Base-by-base conservation (phyloP, 1,284 basidiomycete species). In the Anthracocystis walkeri region DNA sequence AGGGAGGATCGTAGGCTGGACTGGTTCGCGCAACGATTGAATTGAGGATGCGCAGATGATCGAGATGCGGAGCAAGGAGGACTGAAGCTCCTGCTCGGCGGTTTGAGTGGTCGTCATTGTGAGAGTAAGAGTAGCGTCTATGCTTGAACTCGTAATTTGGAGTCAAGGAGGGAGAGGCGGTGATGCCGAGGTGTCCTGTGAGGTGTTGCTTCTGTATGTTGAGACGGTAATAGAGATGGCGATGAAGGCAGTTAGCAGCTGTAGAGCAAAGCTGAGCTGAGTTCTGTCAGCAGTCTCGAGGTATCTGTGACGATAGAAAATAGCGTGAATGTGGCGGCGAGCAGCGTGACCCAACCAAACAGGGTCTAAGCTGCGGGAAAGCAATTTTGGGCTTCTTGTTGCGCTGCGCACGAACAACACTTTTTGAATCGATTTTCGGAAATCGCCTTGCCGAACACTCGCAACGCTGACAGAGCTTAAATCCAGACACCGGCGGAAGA, bases 41-140 rank as follows among this genome's bases (percentile, higher is more conserved):
- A 80, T 68, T 35, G 80, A 82, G 25, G 80, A 74, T 21, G 80
- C 78, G 55, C 80, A 79, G 48, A 82, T 75, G 68, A 82, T 75
- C 38, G 77, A 77, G 51, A 78, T 70, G 50, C 80, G 74, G 57
- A 82, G 71, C 27, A 82, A 59, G 27, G 77, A 77, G 33, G 78
- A 77, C 60, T 78, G 80, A 31, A 82, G 66, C 49, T 66, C 70
- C 59, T 58, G 65, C 35, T 74, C 51, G 46, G 66, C 66, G 12
- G 58, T 54, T n/a, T 62, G 58, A 16, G 50, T 54, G 49, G 58
- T 40, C 20, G 50, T 51, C 40, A 38, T 46, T 8, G 27, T 50
- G 21, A 20, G 21, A 7, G 29, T 7, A 23, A 51, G 33, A 11
- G 11, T 25, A 18, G 27, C 18, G 6, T 29, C 25, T 8, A 18